Percentiles rank a stretch among this genome's conserved stretches.
phyloP scores from a whole-genome alignment of 768 basidiomycete genomes.

The Dendrothele bispora region DNA sequence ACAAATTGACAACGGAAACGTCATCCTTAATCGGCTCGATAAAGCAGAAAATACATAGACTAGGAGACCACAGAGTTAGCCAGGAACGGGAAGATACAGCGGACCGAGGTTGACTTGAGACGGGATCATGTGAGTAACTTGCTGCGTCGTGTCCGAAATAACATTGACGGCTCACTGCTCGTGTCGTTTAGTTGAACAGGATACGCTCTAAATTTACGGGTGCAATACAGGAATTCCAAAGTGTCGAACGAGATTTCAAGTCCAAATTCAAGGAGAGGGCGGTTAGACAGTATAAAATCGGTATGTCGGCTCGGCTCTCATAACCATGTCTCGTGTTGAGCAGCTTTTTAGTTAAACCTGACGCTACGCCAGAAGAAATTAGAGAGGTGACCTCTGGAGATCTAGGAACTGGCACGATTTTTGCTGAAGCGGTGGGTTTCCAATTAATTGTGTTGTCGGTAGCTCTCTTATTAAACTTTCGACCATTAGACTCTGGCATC shows the following conservation, averaged over 20 bases:
- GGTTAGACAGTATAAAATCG: slow-evolving; percentile 78
- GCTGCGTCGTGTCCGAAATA: not conserved
- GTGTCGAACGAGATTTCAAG: slow-evolving; percentile 70
- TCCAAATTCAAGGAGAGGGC: slow-evolving; percentile 63
- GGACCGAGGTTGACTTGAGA: slow-evolving; percentile 36
- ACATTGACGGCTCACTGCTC: not conserved
- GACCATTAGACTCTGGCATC: slow-evolving; percentile 56
- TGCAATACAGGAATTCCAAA: slow-evolving; percentile 75
- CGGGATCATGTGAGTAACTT: slow-evolving; percentile 33
- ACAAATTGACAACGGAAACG: slow-evolving; percentile 62
- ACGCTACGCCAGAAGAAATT: slow-evolving; percentile 82
- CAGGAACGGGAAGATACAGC: slow-evolving; percentile 24
- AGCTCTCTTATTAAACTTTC: not conserved
- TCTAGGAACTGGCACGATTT: not conserved
- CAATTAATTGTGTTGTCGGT: not conserved
- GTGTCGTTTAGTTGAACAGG: slow-evolving; percentile 47
- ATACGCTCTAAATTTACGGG: slow-evolving; percentile 73
- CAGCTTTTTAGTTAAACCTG: slow-evolving; percentile 69
- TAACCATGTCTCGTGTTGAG: not conserved
- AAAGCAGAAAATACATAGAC: slow-evolving; percentile 56
- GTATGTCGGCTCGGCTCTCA: slow-evolving; percentile 31
- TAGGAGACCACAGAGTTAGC: slow-evolving; percentile 50
- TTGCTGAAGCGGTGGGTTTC: not conserved
- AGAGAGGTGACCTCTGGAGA: slow-evolving; percentile 48
- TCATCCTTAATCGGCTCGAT: slow-evolving; percentile 56